Conservation (phyloP, 305 asterid genomes). For the Fraxinus nigra region DNA sequence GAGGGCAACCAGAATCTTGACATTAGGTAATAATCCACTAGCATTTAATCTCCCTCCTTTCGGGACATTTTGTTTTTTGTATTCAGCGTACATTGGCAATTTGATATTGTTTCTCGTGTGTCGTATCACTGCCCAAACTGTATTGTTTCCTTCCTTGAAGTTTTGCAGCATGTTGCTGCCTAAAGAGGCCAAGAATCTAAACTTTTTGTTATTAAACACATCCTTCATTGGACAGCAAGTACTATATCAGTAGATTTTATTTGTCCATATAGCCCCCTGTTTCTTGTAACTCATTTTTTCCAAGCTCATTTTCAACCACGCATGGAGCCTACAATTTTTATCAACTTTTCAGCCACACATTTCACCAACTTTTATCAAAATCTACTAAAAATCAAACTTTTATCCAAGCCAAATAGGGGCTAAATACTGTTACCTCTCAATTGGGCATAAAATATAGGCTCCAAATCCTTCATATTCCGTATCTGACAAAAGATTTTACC, state of each 20-base stretch:
- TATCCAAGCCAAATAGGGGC: background rate
- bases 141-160: constrained; percentile 10
- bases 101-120: background rate
- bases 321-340: background rate
- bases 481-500: background rate
- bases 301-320: background rate
- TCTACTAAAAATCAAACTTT: background rate
- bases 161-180: constrained; percentile 1
- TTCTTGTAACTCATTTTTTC: background rate
- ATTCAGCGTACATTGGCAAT: background rate
- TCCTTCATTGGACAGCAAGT: background rate
- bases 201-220: background rate
- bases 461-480: constrained; percentile 4
- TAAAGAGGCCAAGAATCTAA: background rate
- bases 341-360: background rate
- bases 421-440: background rate
- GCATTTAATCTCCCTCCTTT: background rate
- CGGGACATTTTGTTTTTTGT: constrained; percentile 2
- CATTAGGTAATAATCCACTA: constrained; percentile 54
- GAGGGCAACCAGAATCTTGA: constrained; percentile 65
- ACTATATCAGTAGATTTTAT: background rate
- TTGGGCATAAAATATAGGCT: constrained; percentile 2
- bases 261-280: background rate
- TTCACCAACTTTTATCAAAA: background rate
- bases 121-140: background rate